Conservation (phyloP, 2,329 filamentous ascomycete species). For the Alternaria sp. region DNA sequence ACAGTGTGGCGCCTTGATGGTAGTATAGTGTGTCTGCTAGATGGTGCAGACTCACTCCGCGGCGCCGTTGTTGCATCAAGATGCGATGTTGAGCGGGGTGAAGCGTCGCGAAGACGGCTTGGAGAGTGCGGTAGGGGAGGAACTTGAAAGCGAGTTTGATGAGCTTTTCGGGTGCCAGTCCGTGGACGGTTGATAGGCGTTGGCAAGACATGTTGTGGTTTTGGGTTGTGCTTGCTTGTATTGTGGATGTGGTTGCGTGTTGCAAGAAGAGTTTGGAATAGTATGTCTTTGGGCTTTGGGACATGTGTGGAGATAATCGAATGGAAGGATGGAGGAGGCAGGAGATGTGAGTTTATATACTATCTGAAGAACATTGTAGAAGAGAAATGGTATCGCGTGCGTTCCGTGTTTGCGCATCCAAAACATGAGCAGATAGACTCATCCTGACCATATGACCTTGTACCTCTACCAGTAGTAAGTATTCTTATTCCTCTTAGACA, state of each 20-base stretch:
- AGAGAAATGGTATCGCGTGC: not conserved
- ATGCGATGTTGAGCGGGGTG: not conserved
- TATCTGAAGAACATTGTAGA: not conserved
- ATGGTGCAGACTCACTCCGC: not conserved
- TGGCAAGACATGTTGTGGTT: not conserved
- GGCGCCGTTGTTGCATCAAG: not conserved
- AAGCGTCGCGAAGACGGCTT: not conserved
- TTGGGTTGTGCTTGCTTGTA: not conserved
- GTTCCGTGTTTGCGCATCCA: not conserved
- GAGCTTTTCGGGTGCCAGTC: not conserved
- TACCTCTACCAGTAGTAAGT: not conserved
- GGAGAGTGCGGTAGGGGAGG: not conserved
- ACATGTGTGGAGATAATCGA: not conserved
- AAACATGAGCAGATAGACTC: not conserved
- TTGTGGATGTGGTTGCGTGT: not conserved
- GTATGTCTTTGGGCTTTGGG: not conserved
- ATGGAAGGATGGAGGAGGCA: not conserved
- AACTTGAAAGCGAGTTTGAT: not conserved
- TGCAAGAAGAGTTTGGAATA: not conserved
- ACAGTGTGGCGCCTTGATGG: not conserved
- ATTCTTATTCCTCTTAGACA: not conserved
- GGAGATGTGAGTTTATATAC: not conserved
- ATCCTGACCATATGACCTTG: not conserved
- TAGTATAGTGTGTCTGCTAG: constrained; percentile 2
- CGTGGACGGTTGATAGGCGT: not conserved